Evolutionary conservation across 345 rosid species (phyloP), one percentile per base, ranked within the genome.

Genomic region (Microthlaspi erraticum): DNA sequence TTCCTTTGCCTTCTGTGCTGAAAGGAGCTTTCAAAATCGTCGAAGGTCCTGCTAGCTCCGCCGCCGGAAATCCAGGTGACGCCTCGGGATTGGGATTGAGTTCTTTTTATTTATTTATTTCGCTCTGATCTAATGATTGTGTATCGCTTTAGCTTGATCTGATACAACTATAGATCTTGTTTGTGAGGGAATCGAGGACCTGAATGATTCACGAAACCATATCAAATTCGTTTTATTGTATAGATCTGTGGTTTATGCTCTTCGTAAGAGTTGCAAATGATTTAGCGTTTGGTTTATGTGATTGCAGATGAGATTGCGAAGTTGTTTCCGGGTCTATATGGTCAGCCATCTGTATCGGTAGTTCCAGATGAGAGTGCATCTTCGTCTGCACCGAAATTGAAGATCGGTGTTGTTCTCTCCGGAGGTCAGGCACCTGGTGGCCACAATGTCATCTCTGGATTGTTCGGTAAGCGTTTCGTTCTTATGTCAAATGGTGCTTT

Each of bases 351-450:
- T 6, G 82, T 92, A 55, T 44, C 80, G 75, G 64, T 82, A 75
- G 85, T 88, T 61, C 93, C 97, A 8, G 67, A 72, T 48, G 76
- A 43, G 33, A 57, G 71, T 43, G 17, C 85, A 1, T 20, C 80
- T 75, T 37, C 53, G 12, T 69, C 89, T 0, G 81, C 54, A 52
- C 83, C 73, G 79, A 87, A 85, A 75, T 56, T 91, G 76, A 94
- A 89, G 86, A 88, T 94, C 10, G 99, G 98, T 31, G 96, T 91
- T 53, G 99, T 94, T 60, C 71, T 94, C 58, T 94, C 99, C 0
- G 99, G 99, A 36, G 99, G 99, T 39, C 99, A 95, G 76, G 98
- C 99, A 10, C 99, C 98, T 7, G 99, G 99, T 51, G 99, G 99
- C 9, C 98, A 92, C 85, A 95, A 95, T 83, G 99, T 95, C 43